phyloP scores from a whole-genome alignment of 1,284 basidiomycete genomes.

The Polyporus tsugae region DNA sequence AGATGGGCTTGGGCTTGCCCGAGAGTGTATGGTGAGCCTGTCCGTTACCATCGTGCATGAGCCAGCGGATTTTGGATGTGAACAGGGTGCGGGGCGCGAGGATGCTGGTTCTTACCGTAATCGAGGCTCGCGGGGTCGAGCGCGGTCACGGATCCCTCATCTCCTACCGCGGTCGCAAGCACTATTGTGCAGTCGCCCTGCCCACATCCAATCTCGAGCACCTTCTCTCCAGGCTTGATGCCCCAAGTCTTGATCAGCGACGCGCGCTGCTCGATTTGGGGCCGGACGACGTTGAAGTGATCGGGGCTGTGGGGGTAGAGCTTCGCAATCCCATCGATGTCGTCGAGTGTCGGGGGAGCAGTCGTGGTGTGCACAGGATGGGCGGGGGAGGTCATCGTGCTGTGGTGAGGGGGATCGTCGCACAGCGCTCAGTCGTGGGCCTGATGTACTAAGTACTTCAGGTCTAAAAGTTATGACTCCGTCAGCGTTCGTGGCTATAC shows the following conservation, averaged over 20 bases:
- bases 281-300: conserved; percentile 27
- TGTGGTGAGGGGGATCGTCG: not conserved
- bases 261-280: conserved; percentile 49
- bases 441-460: not conserved
- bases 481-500: not conserved
- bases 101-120: conserved; percentile 45
- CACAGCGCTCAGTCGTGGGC: not conserved
- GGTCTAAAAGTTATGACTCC: not conserved
- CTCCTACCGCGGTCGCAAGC: conserved; percentile 48
- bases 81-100: not conserved
- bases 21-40: conserved; percentile 50
- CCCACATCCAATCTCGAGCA: conserved; percentile 54
- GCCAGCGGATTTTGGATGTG: not conserved
- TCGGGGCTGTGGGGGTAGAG: conserved; percentile 31
- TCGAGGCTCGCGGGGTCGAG: conserved; percentile 50
- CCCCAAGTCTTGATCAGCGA: conserved; percentile 44
- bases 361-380: not conserved
- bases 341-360: conserved; percentile 14
- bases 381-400: conserved; percentile 12
- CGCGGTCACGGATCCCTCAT: conserved; percentile 48
- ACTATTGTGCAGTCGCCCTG: conserved; percentile 53
- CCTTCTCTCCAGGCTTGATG: conserved; percentile 41
- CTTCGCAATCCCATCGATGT: conserved; percentile 28
- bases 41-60: not conserved
- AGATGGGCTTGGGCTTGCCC: conserved; percentile 50